Percentiles rank a stretch among this genome's conserved stretches.
These are phyloP conservation scores for Trypanosoma platydactyli DNA, from an alignment of 208 protist genomes.

Conservation along the genomic window DNA sequence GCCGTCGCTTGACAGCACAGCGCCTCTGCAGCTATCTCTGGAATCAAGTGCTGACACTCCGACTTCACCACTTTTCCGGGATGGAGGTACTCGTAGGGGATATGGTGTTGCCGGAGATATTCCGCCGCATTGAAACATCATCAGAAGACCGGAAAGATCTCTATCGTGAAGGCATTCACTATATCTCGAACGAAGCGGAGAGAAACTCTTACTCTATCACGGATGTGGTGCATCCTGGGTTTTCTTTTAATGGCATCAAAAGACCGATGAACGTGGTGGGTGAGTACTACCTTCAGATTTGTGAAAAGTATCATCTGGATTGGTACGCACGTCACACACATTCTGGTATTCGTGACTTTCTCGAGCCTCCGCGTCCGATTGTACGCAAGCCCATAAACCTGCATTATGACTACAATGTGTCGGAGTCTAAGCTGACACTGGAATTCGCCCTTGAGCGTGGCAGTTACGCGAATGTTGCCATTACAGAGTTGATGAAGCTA, in stretches of 20 bases:
- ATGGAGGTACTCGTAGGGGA: constrained; percentile 65
- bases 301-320: constrained; percentile 71
- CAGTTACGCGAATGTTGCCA: constrained; percentile 85
- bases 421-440: constrained; percentile 45
- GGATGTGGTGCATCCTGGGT: constrained; percentile 83
- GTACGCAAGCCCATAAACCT: constrained; percentile 72
- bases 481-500: constrained; percentile 80
- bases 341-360: constrained; percentile 68
- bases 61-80: constrained; percentile 58
- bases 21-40: constrained; percentile 81
- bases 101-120: constrained; percentile 41
- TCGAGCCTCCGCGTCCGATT: constrained; percentile 81
- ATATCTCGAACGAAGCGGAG: constrained; percentile 42
- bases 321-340: constrained; percentile 68
- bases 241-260: constrained; percentile 73
- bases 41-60: constrained; percentile 84
- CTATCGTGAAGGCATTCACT: constrained; percentile 38
- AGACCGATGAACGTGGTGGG: constrained; percentile 68
- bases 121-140: constrained; percentile 35
- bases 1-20: constrained; percentile 72
- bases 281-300: constrained; percentile 73
- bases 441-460: constrained; percentile 81
- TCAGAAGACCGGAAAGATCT: constrained; percentile 44
- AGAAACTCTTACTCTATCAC: constrained; percentile 46
- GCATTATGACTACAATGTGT: constrained; percentile 51